phyloP scores from a whole-genome alignment of 1,284 basidiomycete genomes.

The Rhodotorula sp. region DNA sequence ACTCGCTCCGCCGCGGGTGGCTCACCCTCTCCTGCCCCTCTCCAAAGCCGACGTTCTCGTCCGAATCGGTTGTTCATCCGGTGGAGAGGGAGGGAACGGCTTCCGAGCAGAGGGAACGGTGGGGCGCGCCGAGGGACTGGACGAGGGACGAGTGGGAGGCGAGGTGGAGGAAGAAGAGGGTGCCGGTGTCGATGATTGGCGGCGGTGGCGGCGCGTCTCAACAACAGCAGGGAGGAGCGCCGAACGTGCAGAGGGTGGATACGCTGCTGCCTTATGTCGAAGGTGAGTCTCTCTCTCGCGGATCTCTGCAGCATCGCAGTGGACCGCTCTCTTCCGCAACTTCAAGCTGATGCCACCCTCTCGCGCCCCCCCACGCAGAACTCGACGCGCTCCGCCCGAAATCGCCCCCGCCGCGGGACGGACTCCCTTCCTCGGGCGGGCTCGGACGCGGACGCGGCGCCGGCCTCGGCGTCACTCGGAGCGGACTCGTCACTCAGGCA shows the following conservation, averaged over 20 bases:
- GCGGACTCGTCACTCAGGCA: conserved; percentile 8
- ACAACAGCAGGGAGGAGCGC: conserved; percentile 40
- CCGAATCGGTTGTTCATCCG: neutral
- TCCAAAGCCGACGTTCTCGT: neutral
- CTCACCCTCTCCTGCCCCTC: conserved; percentile 66
- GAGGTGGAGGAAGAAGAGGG: conserved; percentile 10
- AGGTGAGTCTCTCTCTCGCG: conserved; percentile 54
- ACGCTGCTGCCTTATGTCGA: conserved; percentile 25
- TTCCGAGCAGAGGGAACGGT: conserved; percentile 1
- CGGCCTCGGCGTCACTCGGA: conserved; percentile 39
- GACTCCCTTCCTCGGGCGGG: conserved; percentile 45
- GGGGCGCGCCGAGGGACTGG: conserved; percentile 15
- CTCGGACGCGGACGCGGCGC: conserved; percentile 45
- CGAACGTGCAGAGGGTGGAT: conserved; percentile 26
- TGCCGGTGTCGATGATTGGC: neutral
- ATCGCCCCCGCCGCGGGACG: conserved; percentile 60
- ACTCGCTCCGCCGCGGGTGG: conserved; percentile 81
- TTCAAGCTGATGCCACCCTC: too few relatives aligned
- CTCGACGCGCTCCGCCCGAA: conserved; percentile 84
- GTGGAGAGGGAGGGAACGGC: conserved; percentile 1
- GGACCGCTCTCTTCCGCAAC: neutral
- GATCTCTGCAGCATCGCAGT: too few relatives aligned
- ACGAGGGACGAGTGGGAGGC: conserved; percentile 51
- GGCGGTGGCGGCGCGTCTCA: neutral
- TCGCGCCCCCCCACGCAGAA: too few relatives aligned